Evolutionary conservation across 352 stramenopile species (phyloP), one percentile per base, ranked within the genome.

Genomic region (Pythium aquatile): DNA sequence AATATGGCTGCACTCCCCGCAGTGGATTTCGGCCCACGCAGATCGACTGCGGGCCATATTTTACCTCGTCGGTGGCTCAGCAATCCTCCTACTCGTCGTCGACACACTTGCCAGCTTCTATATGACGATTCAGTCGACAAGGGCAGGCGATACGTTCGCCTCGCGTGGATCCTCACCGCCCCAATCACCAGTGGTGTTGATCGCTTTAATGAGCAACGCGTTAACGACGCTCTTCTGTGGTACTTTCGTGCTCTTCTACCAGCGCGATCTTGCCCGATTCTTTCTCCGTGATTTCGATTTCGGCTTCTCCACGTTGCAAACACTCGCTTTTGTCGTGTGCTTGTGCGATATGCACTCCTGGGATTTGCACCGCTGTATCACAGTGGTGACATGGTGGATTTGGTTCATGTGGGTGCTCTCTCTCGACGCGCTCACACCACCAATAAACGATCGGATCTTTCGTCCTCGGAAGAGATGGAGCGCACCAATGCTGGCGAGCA

Each of bases 361-460:
- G 61, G 26, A 58, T 14, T 32, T 32, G 1, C 39, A 68, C 26
- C 39, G 29, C 2, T 24, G 26, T 2, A 29, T 42, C 14, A 44
- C 29, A 2, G 24, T 47, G 1, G 1, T 57, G 14, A 46, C 26
- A 3, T 68, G 61, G 61, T 28, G 13, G 20, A 11, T 68, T 2
- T 68, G 61, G 61, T 42, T 53, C 35, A 4, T 58, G 10, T 68
- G 53, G 53, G 20, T 24, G 2, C 24, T 62, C 13, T 40, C 54
- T 16, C 53, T 68, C n/a, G 61, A 68, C 26, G 53, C 61, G 11
- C 14, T 59, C 8, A 68, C 54, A 6, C 53, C 61, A 8, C 26
- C 40, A 24, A 42, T 66, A 14, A 66, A 66, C 24, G 0, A 39
- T 4, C 51, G 30, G 13, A 17, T 66, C 0, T 61, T 66, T 24